phyloP scores from a whole-genome alignment of 768 basidiomycete species.

The Trametes punicea region DNA sequence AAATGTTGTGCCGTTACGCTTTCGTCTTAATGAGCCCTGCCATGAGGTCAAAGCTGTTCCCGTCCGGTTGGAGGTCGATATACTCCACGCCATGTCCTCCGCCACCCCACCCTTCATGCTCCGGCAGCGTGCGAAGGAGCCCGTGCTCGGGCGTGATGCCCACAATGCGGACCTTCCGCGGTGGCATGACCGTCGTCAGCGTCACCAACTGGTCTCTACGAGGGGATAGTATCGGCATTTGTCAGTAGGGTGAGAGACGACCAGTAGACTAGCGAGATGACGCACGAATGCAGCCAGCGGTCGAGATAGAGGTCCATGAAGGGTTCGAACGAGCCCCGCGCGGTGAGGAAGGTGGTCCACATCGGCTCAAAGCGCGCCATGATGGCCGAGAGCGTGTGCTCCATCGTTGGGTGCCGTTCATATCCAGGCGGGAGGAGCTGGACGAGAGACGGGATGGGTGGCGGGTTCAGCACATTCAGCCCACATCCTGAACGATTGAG shows the following conservation, averaged over 20 bases:
- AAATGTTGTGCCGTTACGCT: conserved; percentile 10
- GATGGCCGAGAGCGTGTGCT: conserved; percentile 70
- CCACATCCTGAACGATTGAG: conserved; percentile 64
- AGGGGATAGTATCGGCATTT: not conserved
- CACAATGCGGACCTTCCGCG: conserved; percentile 65
- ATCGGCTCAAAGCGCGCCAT: conserved; percentile 73
- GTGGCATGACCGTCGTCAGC: conserved; percentile 72
- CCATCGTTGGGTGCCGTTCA: conserved; percentile 52
- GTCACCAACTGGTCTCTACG: conserved; percentile 81
- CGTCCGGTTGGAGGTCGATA: conserved; percentile 94
- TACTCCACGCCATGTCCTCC: conserved; percentile 40
- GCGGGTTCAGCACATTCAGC: conserved; percentile 78
- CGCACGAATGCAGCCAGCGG: conserved; percentile 91
- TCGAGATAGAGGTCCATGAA: conserved; percentile 79
- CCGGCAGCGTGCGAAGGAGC: conserved; percentile 75
- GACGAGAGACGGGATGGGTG: conserved; percentile 78
- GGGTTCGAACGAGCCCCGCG: conserved; percentile 68
- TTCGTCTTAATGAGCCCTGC: conserved; percentile 73
- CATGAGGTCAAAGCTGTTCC: conserved; percentile 97
- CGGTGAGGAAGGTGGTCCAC: conserved; percentile 69
- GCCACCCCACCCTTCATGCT: conserved; percentile 37
- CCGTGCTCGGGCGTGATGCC: conserved; percentile 90
- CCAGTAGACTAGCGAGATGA: conserved; percentile 23
- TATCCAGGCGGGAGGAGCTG: conserved; percentile 51
- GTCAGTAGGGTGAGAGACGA: not conserved